Conservation (phyloP, 2,329 filamentous ascomycete species). For the Fulvia fulva region DNA sequence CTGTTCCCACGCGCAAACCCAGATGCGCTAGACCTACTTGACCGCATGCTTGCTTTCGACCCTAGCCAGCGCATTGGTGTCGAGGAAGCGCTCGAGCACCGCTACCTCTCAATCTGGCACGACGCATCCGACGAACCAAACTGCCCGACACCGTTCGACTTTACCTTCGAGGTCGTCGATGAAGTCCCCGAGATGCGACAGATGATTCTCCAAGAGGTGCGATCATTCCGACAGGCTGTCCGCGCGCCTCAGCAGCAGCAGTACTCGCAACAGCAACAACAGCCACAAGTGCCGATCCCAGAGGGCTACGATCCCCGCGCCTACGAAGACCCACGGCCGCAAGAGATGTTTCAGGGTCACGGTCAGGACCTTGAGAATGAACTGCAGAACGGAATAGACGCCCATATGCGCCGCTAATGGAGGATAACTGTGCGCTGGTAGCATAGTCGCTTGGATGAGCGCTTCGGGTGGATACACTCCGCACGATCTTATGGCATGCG, state of each 20-base stretch:
- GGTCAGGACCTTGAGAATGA: constrained; percentile 69
- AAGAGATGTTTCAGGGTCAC: constrained; percentile 46
- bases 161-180: constrained; percentile 96
- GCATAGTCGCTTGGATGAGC: neutral
- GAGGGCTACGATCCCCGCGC: constrained; percentile 55
- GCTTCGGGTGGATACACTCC: neutral
- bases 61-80: constrained; percentile 89
- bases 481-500: neutral
- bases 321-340: constrained; percentile 60
- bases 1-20: constrained; percentile 95
- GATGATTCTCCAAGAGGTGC: constrained; percentile 96
- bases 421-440: neutral
- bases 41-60: constrained; percentile 97
- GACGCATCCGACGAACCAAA: constrained; percentile 92
- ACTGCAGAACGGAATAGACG: constrained; percentile 52
- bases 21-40: constrained; percentile 88
- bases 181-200: constrained; percentile 92
- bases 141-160: constrained; percentile 93
- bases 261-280: constrained; percentile 38
- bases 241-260: constrained; percentile 44
- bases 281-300: constrained; percentile 57
- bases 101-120: constrained; percentile 97
- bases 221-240: constrained; percentile 64
- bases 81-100: constrained; percentile 92
- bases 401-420: constrained; percentile 4